Evolutionary conservation across 306 rosid genomes (phyloP), one percentile per base, ranked within the genome.

Genomic region (Casuarina cunninghamiana): DNA sequence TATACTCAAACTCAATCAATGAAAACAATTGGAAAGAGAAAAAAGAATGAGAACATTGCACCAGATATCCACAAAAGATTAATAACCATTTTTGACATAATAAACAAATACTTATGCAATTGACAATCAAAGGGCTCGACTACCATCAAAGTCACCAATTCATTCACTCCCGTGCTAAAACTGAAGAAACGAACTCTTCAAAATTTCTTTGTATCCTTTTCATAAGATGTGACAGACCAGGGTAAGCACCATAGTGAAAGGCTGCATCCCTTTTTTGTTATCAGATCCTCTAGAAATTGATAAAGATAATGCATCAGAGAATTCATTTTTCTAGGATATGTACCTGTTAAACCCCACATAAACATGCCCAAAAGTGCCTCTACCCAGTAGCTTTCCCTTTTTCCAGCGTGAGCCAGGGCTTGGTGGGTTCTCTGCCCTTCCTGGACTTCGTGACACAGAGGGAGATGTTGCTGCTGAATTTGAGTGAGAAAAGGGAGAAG

Each of bases 351-450:
- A 96, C 63, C 97, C 99, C 66, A 90, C 90, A 83, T 93, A 96
- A 62, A 96, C 99, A 74, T 93, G 99, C 81, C 99, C 99, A 86
- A 96, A 96, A 62, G 99, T 88, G 69, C 99, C 99, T 69, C 96
- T 87, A 78, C 99, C 99, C 71, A 96, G 88, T 43, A 96, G 87
- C 87, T 88, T 93, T 72, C 99, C 99, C 80, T 93, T 96, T 77
- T 96, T 96, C 99, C 99, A 96, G 78, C 97, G 96, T 43, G 97
- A 90, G 39, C 97, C 91, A 77, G 97, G 90, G 81, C 91, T 88
- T 75, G 90, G 78, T 76, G 98, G 96, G 80, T 86, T 93, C 72
- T 96, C 99, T 73, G 94, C 86, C 88, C 99, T 91, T 72, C 98
- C 97, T 26, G 99, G 99, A 87, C 99, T 96, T 78, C 99, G 89